Conservation (phyloP, 2,329 filamentous ascomycete species). For the Arthroderma sp. region DNA sequence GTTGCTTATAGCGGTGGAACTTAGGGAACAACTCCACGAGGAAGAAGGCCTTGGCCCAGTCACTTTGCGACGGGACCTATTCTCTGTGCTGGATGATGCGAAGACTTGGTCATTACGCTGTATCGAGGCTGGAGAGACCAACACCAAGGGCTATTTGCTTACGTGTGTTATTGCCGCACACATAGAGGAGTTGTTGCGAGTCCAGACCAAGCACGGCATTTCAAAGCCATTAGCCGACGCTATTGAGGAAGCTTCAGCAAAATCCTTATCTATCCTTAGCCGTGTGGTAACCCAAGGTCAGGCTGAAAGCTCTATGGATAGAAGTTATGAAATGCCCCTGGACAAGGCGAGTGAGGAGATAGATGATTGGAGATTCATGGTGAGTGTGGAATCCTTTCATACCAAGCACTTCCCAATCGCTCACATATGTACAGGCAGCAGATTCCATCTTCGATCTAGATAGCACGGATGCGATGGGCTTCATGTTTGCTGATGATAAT, state of each 20-base stretch:
- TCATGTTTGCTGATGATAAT: too few species aligned
- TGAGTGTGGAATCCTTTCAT: neutral
- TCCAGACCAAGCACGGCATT: conserved; percentile 27
- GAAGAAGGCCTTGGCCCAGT: conserved; percentile 20
- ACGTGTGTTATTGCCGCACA: conserved; percentile 30
- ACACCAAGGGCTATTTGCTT: conserved; percentile 43
- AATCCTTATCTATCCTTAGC: neutral
- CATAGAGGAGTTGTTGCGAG: conserved; percentile 33
- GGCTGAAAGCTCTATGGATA: neutral
- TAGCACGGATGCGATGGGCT: too few species aligned
- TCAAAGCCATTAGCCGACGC: conserved; percentile 6
- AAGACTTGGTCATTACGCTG: conserved; percentile 31
- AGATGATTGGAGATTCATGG: neutral
- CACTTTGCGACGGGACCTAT: conserved; percentile 19
- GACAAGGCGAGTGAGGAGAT: neutral
- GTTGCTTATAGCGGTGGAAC: conserved; percentile 19
- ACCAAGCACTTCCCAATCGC: too few species aligned
- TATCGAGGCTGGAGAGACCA: conserved; percentile 43
- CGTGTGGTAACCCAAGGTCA: neutral
- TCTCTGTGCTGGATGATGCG: conserved; percentile 30
- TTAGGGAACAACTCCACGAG: conserved; percentile 21
- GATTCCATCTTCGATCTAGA: neutral
- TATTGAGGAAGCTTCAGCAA: neutral
- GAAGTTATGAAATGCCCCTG: neutral
- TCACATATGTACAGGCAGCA: neutral